Evolutionary conservation across 176 grass and related monocot genomes (phyloP), one percentile per base, ranked within the genome.

Genomic region (Otatea glauca): DNA sequence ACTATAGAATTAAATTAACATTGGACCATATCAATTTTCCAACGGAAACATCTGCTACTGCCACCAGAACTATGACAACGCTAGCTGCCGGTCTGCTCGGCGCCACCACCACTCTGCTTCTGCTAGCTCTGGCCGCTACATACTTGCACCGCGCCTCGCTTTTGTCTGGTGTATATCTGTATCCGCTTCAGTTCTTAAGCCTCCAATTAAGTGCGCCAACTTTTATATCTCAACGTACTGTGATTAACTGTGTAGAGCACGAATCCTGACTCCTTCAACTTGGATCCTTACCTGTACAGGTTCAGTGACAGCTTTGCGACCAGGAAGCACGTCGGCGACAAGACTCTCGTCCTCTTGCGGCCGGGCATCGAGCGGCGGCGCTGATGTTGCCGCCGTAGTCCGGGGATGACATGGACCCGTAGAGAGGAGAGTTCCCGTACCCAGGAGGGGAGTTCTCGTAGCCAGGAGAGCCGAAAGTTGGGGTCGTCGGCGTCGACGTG

Each of bases 401-500:
- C 60, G 89, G 89, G 4, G 89, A 84, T 35, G 89, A 90, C 80
- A 87, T 61, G 32, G 49, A 69, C 4, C 89, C 84, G 50, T 87
- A 87, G n/a, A 90, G 17, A 25, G 88, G 88, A 0, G 88, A 45
- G 60, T 65, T 83, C 37, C 75, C 84, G 17, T 55, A 65, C 0
- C 75, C 82, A 1, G 88, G 84, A 16, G 88, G 88, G 4, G 84
- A 67, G 27, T 71, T 90, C 37, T 56, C 79, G 79, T 68, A 78
- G 68, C 74, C 73, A 7, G 83, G 71, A 3, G 77, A 51, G 2
- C 84, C 84, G 18, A 9, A 68, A 7, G 45, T 47, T 18, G 89
- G 89, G 41, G 5, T 79, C 74, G 70, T 27, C 51, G 93, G 91
- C 20, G 60, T 85, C 51, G 94, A 85, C 41, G 90, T 94, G 90